Conservation (phyloP, 1,284 basidiomycete genomes). For the Ustilago curta region DNA sequence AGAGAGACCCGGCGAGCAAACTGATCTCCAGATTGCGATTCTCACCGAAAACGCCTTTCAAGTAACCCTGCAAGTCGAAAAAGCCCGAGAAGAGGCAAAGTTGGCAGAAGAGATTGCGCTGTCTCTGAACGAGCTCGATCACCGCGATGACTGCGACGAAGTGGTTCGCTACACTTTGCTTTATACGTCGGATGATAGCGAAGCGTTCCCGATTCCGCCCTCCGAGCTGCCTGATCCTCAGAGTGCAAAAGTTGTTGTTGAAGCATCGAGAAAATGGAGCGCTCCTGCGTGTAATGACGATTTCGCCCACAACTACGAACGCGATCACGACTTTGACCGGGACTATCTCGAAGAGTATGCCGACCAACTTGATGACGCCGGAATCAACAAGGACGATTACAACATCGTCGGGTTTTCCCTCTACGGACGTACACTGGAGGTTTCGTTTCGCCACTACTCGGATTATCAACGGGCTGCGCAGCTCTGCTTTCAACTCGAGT, state of each 20-base stretch:
- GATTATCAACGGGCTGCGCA: too few relatives aligned
- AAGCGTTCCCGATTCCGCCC: not conserved
- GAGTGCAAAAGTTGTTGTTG: not conserved
- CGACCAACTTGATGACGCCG: too few relatives aligned
- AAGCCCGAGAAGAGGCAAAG: not conserved
- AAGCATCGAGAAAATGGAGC: not conserved
- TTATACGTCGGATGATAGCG: not conserved
- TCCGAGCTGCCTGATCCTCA: not conserved
- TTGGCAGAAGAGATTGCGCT: not conserved
- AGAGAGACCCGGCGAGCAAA: not conserved
- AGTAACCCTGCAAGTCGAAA: not conserved
- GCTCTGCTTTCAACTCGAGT: too few relatives aligned
- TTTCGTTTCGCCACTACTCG: too few relatives aligned
- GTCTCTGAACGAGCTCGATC: not conserved
- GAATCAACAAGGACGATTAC: too few relatives aligned
- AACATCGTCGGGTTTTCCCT: too few relatives aligned
- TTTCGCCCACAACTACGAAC: not conserved
- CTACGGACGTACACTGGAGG: too few relatives aligned
- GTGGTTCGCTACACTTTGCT: not conserved
- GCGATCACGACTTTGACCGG: too few relatives aligned
- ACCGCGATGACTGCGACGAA: not conserved
- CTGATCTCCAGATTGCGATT: not conserved
- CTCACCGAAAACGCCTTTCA: not conserved
- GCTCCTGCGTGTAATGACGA: not conserved
- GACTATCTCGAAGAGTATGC: too few relatives aligned